phyloP scores from a whole-genome alignment of 768 basidiomycete genomes.

The Boletus pseudo-olivaceus region DNA sequence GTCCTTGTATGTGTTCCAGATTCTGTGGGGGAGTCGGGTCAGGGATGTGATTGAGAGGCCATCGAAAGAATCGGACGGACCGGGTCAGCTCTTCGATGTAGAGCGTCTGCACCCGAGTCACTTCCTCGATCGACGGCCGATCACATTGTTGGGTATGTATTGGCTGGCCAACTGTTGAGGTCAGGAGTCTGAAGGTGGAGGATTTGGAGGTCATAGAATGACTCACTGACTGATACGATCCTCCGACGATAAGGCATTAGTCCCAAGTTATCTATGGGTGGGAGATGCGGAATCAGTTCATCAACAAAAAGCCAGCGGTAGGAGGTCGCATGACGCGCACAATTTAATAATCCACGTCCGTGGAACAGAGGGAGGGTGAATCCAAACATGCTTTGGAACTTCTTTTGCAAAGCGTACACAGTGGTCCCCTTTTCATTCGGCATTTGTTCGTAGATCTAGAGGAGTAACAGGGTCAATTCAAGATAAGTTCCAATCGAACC shows the following conservation, averaged over 20 bases:
- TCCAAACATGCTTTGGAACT: slow-evolving; percentile 88
- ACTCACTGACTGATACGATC: slow-evolving; percentile 96
- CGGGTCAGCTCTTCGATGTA: slow-evolving; percentile 93
- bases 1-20: slow-evolving; percentile 97
- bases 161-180: slow-evolving; percentile 73
- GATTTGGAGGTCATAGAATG: not conserved
- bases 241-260: slow-evolving; percentile 93
- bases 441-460: slow-evolving; percentile 94
- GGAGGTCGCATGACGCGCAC: slow-evolving; percentile 44
- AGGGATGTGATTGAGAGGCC: not conserved
- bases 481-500: not conserved
- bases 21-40: slow-evolving; percentile 43
- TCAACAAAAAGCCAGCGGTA: not conserved
- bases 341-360: slow-evolving; percentile 92
- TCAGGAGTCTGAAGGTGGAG: not conserved
- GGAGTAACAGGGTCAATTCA: not conserved
- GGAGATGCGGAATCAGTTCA: not conserved
- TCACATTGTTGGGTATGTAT: slow-evolving; percentile 75
- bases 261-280: slow-evolving; percentile 77
- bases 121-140: slow-evolving; percentile 77
- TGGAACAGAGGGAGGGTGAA: slow-evolving; percentile 98
- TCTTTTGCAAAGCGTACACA: slow-evolving; percentile 80
- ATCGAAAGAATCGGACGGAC: slow-evolving; percentile 41
- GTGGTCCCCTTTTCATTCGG: slow-evolving; percentile 92
- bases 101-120: slow-evolving; percentile 71